Percentiles rank a stretch among this genome's conserved stretches.
Evolutionary conservation across 225 moss, liverwort and hornwort species (phyloP).

Genomic region (Straminergon stramineum): DNA sequence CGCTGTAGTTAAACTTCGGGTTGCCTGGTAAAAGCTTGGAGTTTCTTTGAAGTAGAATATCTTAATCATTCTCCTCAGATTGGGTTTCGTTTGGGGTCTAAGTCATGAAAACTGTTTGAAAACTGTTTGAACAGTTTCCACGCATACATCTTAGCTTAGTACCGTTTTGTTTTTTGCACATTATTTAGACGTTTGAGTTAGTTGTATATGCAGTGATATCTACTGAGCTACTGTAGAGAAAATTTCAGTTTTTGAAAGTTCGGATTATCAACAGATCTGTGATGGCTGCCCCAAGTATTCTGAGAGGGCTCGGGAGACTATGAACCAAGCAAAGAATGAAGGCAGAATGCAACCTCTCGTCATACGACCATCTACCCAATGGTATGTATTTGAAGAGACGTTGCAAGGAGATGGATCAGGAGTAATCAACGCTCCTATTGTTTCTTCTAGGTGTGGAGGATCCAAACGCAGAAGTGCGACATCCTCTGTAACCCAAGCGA

Average conservation of each 20-base stretch:
- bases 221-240: neutral
- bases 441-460: slow-evolving; percentile 7
- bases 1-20: neutral
- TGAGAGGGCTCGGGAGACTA: slow-evolving; percentile 41
- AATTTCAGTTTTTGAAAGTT: neutral
- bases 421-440: slow-evolving; percentile 1
- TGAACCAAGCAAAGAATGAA: slow-evolving; percentile 37
- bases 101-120: neutral
- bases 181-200: too few species aligned
- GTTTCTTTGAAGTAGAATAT: neutral
- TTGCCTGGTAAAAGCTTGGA: neutral
- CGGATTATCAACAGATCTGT: slow-evolving; percentile 39
- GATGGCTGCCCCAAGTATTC: slow-evolving; percentile 62
- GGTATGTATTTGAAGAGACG: slow-evolving; percentile 65
- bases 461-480: slow-evolving; percentile 12
- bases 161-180: neutral
- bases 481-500: slow-evolving; percentile 39
- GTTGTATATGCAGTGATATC: neutral
- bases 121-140: neutral
- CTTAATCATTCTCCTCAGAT: neutral
- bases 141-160: neutral
- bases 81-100: neutral
- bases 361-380: slow-evolving; percentile 82
- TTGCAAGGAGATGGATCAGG: slow-evolving; percentile 58
- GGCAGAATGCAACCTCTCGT: slow-evolving; percentile 52